Conservation (phyloP, 2,329 filamentous ascomycete species). For the Teratosphaeria viscida region DNA sequence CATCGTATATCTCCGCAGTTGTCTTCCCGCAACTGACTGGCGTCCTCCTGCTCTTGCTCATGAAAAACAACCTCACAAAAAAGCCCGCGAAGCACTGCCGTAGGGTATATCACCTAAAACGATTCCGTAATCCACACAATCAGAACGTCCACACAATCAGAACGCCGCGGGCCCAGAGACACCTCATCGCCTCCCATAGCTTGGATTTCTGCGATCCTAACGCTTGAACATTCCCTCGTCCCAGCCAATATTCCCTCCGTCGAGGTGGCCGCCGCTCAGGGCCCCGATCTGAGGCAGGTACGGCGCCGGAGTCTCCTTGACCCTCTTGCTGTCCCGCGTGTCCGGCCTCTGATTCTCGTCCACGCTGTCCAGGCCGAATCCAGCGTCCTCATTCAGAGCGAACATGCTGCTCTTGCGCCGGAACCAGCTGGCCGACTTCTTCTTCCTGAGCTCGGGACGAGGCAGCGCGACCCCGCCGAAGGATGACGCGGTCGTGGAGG, state of each 20-base stretch:
- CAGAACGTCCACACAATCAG: background rate
- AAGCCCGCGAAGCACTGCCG: background rate
- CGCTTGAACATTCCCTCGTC: slow-evolving; percentile 20
- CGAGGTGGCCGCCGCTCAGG: slow-evolving; percentile 13
- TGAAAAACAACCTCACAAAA: background rate
- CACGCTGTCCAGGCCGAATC: slow-evolving; percentile 13
- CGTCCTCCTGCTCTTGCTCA: background rate
- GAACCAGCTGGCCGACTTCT: slow-evolving; percentile 26
- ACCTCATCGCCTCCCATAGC: background rate
- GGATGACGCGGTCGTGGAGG: slow-evolving; percentile 12
- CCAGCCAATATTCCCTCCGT: slow-evolving; percentile 22
- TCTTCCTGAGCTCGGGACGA: slow-evolving; percentile 13
- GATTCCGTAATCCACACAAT: background rate
- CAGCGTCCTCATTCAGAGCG: slow-evolving; percentile 14
- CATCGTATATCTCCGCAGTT: background rate
- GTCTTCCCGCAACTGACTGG: background rate
- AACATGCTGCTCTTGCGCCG: slow-evolving; percentile 26
- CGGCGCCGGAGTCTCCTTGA: slow-evolving; percentile 14
- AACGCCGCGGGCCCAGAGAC: background rate
- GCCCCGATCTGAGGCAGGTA: slow-evolving; percentile 20
- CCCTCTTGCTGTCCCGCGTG: slow-evolving; percentile 16
- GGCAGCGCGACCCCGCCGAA: slow-evolving; percentile 3
- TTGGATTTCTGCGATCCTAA: slow-evolving; percentile 1
- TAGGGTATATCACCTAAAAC: background rate
- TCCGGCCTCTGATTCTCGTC: slow-evolving; percentile 13